Conservation (phyloP, 2,329 filamentous ascomycete species). For the Cordyceps javanica region DNA sequence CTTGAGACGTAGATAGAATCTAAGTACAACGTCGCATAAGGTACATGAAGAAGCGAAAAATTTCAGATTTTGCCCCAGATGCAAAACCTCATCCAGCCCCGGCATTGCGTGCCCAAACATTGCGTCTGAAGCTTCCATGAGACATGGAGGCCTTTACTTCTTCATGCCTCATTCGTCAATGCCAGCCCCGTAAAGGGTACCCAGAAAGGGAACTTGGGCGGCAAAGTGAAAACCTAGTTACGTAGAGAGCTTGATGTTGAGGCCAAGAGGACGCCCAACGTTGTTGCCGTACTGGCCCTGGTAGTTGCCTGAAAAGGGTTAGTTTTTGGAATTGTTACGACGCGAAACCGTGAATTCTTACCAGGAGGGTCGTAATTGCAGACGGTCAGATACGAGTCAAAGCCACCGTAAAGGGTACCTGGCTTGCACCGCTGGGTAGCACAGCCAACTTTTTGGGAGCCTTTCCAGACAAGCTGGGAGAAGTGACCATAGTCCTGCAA, state of each 20-base stretch:
- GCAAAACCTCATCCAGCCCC: conserved; percentile 6
- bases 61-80: conserved; percentile 14
- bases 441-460: conserved; percentile 32
- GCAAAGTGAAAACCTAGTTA: conserved; percentile 17
- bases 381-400: no score
- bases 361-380: conserved; percentile 80
- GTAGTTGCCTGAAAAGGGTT: conserved; percentile 41
- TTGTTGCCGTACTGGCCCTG: conserved; percentile 44
- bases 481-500: conserved; percentile 60
- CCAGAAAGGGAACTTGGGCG: not conserved
- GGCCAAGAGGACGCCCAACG: conserved; percentile 35
- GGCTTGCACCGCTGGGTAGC: no score
- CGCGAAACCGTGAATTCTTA: conserved; percentile 35
- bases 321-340: conserved; percentile 11
- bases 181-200: conserved; percentile 8
- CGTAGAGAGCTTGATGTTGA: conserved; percentile 18
- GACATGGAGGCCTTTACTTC: conserved; percentile 1
- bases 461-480: conserved; percentile 38
- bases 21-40: conserved; percentile 18
- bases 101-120: conserved; percentile 8
- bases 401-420: conserved; percentile 56
- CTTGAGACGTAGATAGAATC: conserved; percentile 13
- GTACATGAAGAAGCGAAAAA: conserved; percentile 19
- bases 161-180: conserved; percentile 11
- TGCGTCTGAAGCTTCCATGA: not conserved